Conservation (phyloP, 2,329 filamentous ascomycete species). For the Coleophoma crateriformis region DNA sequence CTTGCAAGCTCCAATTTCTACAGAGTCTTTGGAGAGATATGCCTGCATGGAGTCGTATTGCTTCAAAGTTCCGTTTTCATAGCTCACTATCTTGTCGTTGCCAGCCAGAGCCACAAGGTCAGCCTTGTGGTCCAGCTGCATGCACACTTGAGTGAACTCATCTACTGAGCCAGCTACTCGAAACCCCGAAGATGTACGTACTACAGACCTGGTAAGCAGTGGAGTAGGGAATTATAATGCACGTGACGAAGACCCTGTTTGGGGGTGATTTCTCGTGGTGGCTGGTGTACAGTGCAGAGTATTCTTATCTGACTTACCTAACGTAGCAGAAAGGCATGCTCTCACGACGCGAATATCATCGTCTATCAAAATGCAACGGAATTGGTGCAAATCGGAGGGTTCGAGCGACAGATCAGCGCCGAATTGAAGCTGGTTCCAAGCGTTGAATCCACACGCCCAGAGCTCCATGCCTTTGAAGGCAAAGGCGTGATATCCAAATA, state of each 20-base stretch:
- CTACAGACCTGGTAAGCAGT: neutral
- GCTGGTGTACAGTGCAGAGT: no score
- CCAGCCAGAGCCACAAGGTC: neutral
- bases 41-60: constrained; percentile 12
- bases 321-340: constrained; percentile 37
- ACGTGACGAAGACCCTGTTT: neutral
- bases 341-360: constrained; percentile 29
- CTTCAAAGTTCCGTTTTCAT: constrained; percentile 2
- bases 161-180: neutral
- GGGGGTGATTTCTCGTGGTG: neutral
- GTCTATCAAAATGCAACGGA: constrained; percentile 35
- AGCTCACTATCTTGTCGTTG: constrained; percentile 1
- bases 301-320: constrained; percentile 31
- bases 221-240: constrained; percentile 1
- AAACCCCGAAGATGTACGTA: neutral
- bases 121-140: no score
- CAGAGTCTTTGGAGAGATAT: constrained; percentile 4
- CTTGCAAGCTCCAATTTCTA: constrained; percentile 1
- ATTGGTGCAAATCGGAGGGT: constrained; percentile 39
- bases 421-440: constrained; percentile 49
- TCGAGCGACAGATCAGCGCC: constrained; percentile 22
- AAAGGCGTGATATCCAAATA: neutral
- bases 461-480: constrained; percentile 34
- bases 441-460: constrained; percentile 52
- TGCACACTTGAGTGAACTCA: neutral